A percentile compares a stretch with the other conserved stretches of the same genome.
phyloP scores from a whole-genome alignment of 129 eudicot genomes.

The sunflower (Helianthus annuus) region HanXRQr2.0-SUNRISE NC_035449.2:18708001-18708500 shows the following conservation, averaged over 20 bases:
- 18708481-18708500: background rate
- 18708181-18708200: slow-evolving; percentile 30
- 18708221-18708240: slow-evolving; percentile 38
- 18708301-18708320: slow-evolving; percentile 38
- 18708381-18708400: slow-evolving; percentile 6
- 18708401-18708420: slow-evolving; percentile 1
- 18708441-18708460: background rate
- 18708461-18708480: background rate
- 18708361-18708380: slow-evolving; percentile 1
- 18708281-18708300: slow-evolving; percentile 24
- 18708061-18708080: slow-evolving; percentile 57
- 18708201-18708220: slow-evolving; percentile 62
- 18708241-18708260: background rate
- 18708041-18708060: slow-evolving; percentile 20
- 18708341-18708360: slow-evolving; percentile 21
- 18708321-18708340: slow-evolving; percentile 37
- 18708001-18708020: slow-evolving; percentile 29
- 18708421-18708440: background rate
- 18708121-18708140: slow-evolving; percentile 83
- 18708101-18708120: slow-evolving; percentile 88
- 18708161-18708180: slow-evolving; percentile 35
- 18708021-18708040: slow-evolving; percentile 28
- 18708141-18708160: slow-evolving; percentile 80
- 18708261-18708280: background rate
- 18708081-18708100: slow-evolving; percentile 75